A percentile compares a stretch with the other conserved stretches of the same genome.
phyloP scores from a whole-genome alignment of 805 yeast species.

The Babjeviella inositovora region DNA sequence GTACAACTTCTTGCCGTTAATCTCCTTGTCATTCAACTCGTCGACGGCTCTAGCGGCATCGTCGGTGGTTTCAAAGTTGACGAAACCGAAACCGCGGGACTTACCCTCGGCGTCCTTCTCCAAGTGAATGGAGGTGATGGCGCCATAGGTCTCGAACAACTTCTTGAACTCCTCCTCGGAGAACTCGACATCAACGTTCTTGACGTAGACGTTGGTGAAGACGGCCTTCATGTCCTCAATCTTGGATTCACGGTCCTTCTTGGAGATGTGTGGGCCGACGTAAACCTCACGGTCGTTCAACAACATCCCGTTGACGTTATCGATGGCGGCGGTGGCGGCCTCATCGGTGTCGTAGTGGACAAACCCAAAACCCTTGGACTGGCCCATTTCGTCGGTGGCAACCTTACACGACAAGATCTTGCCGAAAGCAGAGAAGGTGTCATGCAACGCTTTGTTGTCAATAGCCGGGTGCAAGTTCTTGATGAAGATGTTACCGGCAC shows the following conservation, averaged over 20 bases:
- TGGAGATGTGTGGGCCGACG: slow-evolving; percentile 88
- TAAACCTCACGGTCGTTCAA: slow-evolving; percentile 91
- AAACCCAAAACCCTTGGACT: slow-evolving; percentile 92
- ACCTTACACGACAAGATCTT: slow-evolving; percentile 92
- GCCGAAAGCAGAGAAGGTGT: slow-evolving; percentile 95
- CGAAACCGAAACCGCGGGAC: slow-evolving; percentile 91
- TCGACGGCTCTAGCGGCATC: slow-evolving; percentile 86
- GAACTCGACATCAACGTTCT: slow-evolving; percentile 68
- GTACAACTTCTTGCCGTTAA: slow-evolving; percentile 72
- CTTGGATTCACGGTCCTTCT: slow-evolving; percentile 88
- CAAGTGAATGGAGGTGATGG: slow-evolving; percentile 68
- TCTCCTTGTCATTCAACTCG: slow-evolving; percentile 74
- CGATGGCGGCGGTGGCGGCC: slow-evolving; percentile 89
- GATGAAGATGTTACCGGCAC: slow-evolving; percentile 93
- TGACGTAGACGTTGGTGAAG: slow-evolving; percentile 92
- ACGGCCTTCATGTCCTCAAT: slow-evolving; percentile 79
- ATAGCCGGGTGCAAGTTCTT: slow-evolving; percentile 97
- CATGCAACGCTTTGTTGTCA: slow-evolving; percentile 97
- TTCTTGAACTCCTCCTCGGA: slow-evolving; percentile 56
- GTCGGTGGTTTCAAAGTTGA: slow-evolving; percentile 79
- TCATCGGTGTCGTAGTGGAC: slow-evolving; percentile 91
- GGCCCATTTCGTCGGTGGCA: slow-evolving; percentile 85
- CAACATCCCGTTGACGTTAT: slow-evolving; percentile 95
- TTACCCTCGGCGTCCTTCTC: slow-evolving; percentile 77
- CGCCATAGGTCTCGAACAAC: slow-evolving; percentile 61